Evolutionary conservation across 768 basidiomycete species (phyloP), one percentile per base, ranked within the genome.

Genomic region (Guyanaporus albipodus): DNA sequence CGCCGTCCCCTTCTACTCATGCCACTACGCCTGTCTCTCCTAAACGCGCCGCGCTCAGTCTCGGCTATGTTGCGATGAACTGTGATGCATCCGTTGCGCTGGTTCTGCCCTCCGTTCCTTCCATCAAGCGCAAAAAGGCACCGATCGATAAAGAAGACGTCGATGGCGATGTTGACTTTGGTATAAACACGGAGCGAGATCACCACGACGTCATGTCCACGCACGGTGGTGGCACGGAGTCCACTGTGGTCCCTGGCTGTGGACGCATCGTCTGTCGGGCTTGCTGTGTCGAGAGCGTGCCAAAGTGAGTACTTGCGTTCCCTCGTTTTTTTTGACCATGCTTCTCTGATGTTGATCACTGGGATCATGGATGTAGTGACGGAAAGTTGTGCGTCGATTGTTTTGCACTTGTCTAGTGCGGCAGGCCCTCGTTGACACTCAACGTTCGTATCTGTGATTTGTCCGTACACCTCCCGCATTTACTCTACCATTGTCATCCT

Each of bases 261-360:
- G 70, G 67, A 42, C 64, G 68, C 22, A 48, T 55, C 37, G 57
- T 71, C 22, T 71, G 70, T 42, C 56, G 62, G 15, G 55, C 56
- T 26, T 71, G 70, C 29, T 70, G 67, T 21, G 45, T 70, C 28
- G 70, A 71, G 54, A 70, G 62, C 41, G 54, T 62, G 3, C 47
- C 50, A 40, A 67, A 68, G 70, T 72, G 44, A 55, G 70, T 57
- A 9, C 7, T 22, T n/a, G 14, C 17, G 1, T 1, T 32, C n/a
- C n/a, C 12, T 22, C 19, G 5, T 40, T 38, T 22, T 4, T 4
- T 5, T 23, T 22, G 22, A n/a, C n/a, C n/a, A n/a, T 7, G 8
- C 11, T 44, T 39, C 36, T 32, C 18, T 33, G 35, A 28, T 10
- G 42, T 53, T 64, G 44, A 59, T 40, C 37, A 2, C 9, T 17